These are phyloP conservation scores for Clitopilus passeckerianus DNA, from an alignment of 768 basidiomycete genomes.

Conservation along the genomic window DNA sequence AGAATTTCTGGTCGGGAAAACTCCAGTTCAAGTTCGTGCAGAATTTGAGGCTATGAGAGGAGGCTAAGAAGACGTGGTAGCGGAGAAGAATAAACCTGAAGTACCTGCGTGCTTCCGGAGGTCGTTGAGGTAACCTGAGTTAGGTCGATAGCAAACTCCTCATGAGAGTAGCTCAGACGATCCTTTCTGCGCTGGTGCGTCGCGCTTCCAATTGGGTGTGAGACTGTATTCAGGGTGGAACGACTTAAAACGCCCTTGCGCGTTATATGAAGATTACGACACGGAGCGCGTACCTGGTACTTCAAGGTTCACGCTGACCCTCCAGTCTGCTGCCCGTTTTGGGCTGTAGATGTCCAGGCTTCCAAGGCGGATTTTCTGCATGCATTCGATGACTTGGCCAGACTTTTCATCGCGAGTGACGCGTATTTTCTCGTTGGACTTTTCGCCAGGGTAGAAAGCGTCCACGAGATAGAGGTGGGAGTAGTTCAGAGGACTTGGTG, in stretches of 20 bases:
- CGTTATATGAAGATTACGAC: background rate
- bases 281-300: constrained; percentile 58
- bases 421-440: constrained; percentile 59
- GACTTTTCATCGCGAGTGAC: constrained; percentile 82
- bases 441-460: constrained; percentile 59
- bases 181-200: constrained; percentile 75
- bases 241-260: background rate
- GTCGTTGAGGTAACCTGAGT: constrained; percentile 77
- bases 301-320: constrained; percentile 91
- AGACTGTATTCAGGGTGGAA: constrained; percentile 32
- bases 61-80: background rate
- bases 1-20: constrained; percentile 68
- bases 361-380: constrained; percentile 79
- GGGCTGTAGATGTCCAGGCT: constrained; percentile 88
- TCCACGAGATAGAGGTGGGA: constrained; percentile 76
- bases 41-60: constrained; percentile 42
- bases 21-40: constrained; percentile 92
- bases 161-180: constrained; percentile 88
- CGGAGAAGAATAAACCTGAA: constrained; percentile 12
- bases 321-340: constrained; percentile 81
- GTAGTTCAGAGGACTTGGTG: constrained; percentile 57
- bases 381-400: constrained; percentile 54
- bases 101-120: constrained; percentile 44
- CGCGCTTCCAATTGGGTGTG: constrained; percentile 60
- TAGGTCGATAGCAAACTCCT: constrained; percentile 89